Evolutionary conservation across 164 flowering plant species (phyloP).

Genomic region (Vitis rupestris): DNA sequence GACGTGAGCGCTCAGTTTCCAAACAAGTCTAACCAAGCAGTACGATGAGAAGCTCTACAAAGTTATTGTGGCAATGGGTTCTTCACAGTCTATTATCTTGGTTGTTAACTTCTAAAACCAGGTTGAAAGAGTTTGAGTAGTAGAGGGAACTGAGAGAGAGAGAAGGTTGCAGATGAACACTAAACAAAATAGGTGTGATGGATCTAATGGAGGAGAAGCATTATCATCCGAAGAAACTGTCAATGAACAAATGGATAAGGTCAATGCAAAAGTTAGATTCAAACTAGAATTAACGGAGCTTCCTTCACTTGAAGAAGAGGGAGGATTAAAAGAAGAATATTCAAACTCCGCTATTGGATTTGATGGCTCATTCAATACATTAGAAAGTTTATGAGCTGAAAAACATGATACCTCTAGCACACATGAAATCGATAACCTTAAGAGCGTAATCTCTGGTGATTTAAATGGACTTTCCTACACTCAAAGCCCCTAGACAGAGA

Average conservation of each 20-base stretch:
- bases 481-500: constrained; percentile 37
- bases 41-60: too few relatives aligned
- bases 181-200: too few relatives aligned
- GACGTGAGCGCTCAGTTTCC: constrained; percentile 94
- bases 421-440: constrained; percentile 68
- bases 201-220: constrained; percentile 19
- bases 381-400: constrained; percentile 77
- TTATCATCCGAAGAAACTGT: constrained; percentile 33
- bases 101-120: too few relatives aligned
- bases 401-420: constrained; percentile 63
- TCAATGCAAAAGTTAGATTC: constrained; percentile 49
- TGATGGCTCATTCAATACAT: constrained; percentile 84
- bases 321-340: constrained; percentile 52
- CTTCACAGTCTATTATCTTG: too few relatives aligned
- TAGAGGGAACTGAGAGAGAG: too few relatives aligned
- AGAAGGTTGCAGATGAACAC: too few relatives aligned
- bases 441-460: constrained; percentile 69
- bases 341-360: constrained; percentile 59
- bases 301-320: constrained; percentile 59
- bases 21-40: constrained; percentile 77
- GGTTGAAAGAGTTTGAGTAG: too few relatives aligned
- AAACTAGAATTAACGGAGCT: constrained; percentile 48
- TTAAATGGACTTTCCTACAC: constrained; percentile 38
- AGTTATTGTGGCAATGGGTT: too few relatives aligned
- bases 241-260: constrained; percentile 56